Conservation (phyloP, 2,329 filamentous ascomycete genomes). For the Karstenula rhodostoma region DNA sequence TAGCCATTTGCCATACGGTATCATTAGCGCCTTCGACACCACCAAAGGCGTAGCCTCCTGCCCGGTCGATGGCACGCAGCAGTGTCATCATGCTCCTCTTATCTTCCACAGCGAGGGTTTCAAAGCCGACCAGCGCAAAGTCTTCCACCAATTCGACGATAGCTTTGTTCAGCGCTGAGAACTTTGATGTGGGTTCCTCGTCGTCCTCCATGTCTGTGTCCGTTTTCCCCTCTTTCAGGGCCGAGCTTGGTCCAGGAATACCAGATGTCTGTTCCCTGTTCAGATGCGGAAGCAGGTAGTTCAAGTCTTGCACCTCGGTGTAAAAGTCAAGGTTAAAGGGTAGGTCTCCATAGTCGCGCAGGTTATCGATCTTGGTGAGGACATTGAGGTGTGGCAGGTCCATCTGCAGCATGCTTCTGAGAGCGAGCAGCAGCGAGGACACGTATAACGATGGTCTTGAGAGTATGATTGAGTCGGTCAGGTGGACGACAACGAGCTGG, state of each 20-base stretch:
- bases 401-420: constrained; percentile 98
- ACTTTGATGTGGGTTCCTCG: constrained; percentile 65
- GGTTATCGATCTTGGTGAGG: constrained; percentile 96
- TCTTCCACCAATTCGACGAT: constrained; percentile 87
- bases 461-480: constrained; percentile 92
- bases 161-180: constrained; percentile 82
- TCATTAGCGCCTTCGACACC: constrained; percentile 91
- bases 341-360: constrained; percentile 81
- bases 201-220: constrained; percentile 57
- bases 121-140: constrained; percentile 89
- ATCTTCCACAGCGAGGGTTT: constrained; percentile 94
- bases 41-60: constrained; percentile 92
- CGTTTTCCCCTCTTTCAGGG: constrained; percentile 12
- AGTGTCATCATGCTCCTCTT: constrained; percentile 97
- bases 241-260: constrained; percentile 40
- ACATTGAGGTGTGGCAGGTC: constrained; percentile 96
- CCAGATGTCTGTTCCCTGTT: constrained; percentile 70
- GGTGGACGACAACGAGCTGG: constrained; percentile 89
- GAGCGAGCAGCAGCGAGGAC: constrained; percentile 88
- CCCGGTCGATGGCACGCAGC: constrained; percentile 86
- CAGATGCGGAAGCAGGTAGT: constrained; percentile 81
- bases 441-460: constrained; percentile 95
- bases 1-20: constrained; percentile 95
- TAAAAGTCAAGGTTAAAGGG: constrained; percentile 98
- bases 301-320: constrained; percentile 93